phyloP scores from a whole-genome alignment of 768 basidiomycete species.

The Trametes punicea region DNA sequence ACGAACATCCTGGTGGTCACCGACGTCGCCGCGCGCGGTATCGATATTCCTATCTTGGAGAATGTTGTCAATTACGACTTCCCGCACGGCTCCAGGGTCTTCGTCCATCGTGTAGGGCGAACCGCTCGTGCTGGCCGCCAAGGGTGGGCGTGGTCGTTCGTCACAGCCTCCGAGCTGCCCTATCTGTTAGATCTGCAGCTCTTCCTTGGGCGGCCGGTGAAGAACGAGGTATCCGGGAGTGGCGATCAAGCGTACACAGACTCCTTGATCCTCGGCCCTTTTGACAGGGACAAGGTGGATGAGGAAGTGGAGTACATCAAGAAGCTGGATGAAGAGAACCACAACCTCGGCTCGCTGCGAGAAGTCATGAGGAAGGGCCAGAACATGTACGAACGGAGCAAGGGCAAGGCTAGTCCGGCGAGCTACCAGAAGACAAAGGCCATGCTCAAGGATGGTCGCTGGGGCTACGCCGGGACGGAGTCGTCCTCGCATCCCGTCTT shows the following conservation, averaged over 20 bases:
- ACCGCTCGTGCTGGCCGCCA: conserved; percentile 93
- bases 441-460: conserved; percentile 66
- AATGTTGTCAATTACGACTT: conserved; percentile 99
- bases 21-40: conserved; percentile 96
- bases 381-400: conserved; percentile 89
- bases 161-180: conserved; percentile 82
- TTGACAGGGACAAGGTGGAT: conserved; percentile 77
- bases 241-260: conserved; percentile 68
- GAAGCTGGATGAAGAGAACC: conserved; percentile 59
- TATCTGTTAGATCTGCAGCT: conserved; percentile 91
- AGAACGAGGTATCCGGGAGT: conserved; percentile 43
- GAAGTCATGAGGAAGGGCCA: conserved; percentile 89
- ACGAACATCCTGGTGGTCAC: conserved; percentile 92
- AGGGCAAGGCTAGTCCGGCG: conserved; percentile 82
- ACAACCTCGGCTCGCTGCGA: conserved; percentile 60
- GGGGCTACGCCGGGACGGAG: conserved; percentile 64
- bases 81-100: conserved; percentile 88
- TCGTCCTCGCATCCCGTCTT: conserved; percentile 70
- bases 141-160: conserved; percentile 96
- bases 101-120: conserved; percentile 95
- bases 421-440: conserved; percentile 89
- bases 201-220: conserved; percentile 80
- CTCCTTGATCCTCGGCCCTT: conserved; percentile 74
- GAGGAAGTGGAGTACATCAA: conserved; percentile 80
- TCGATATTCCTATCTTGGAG: conserved; percentile 94